Evolutionary conservation across 2,329 filamentous ascomycete genomes (phyloP).

Genomic region (Aspergillus sp.): DNA sequence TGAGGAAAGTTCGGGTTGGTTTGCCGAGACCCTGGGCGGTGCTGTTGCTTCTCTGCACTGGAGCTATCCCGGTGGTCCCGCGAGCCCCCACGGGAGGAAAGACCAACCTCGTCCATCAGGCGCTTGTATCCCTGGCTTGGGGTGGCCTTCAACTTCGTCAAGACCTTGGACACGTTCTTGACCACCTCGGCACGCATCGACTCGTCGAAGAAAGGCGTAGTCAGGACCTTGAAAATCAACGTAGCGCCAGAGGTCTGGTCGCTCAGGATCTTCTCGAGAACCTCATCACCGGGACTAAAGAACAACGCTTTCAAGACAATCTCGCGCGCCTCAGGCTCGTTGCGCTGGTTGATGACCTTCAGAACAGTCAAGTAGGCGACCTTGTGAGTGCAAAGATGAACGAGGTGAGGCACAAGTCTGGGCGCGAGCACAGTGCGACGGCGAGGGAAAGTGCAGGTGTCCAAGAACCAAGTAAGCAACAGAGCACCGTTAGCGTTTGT

Average conservation of each 20-base stretch:
- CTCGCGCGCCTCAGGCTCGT: conserved; percentile 86
- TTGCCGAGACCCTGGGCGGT: conserved; percentile 38
- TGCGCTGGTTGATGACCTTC: conserved; percentile 97
- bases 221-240: conserved; percentile 96
- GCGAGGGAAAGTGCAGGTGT: conserved; percentile 92
- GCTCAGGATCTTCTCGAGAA: conserved; percentile 80
- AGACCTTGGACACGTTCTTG: conserved; percentile 83
- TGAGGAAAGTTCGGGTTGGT: conserved; percentile 31
- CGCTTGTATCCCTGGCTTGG: conserved; percentile 96
- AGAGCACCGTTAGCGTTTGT: conserved; percentile 94
- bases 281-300: conserved; percentile 79
- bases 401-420: conserved; percentile 82
- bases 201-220: conserved; percentile 95
- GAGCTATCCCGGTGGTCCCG: conserved; percentile 33
- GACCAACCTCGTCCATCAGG: conserved; percentile 94
- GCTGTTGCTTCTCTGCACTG: conserved; percentile 36
- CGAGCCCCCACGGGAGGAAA: conserved; percentile 52
- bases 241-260: conserved; percentile 91
- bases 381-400: conserved; percentile 96
- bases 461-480: conserved; percentile 92
- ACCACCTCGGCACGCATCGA: conserved; percentile 79
- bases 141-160: conserved; percentile 84
- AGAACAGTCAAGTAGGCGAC: conserved; percentile 94
- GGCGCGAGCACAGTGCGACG: conserved; percentile 88
- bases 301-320: conserved; percentile 85